A percentile compares a stretch with the other conserved stretches of the same genome.
Conservation (phyloP, 805 yeast genomes). For the Teunomyces funiuensis region DNA sequence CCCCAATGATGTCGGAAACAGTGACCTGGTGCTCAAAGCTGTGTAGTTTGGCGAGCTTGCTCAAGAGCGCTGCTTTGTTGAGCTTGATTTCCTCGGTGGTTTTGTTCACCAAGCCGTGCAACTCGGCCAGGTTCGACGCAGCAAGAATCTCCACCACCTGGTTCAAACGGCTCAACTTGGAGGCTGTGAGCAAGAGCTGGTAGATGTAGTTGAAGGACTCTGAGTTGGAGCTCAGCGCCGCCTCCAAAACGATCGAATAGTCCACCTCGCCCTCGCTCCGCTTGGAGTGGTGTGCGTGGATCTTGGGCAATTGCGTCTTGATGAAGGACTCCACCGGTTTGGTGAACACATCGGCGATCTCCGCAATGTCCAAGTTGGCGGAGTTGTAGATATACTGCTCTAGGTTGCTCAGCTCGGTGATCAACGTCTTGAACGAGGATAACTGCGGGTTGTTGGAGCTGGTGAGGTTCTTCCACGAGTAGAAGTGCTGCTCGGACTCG, state of each 20-base stretch:
- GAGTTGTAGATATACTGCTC: slow-evolving; percentile 56
- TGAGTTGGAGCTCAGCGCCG: slow-evolving; percentile 25
- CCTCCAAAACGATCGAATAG: slow-evolving; percentile 32
- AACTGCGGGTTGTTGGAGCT: slow-evolving; percentile 34
- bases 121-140: slow-evolving; percentile 58
- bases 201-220: slow-evolving; percentile 57
- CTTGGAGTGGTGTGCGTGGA: slow-evolving; percentile 23
- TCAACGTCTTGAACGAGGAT: slow-evolving; percentile 32
- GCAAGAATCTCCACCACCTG: slow-evolving; percentile 54
- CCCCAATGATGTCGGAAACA: slow-evolving; percentile 23
- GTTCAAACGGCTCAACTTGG: slow-evolving; percentile 60
- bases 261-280: slow-evolving; percentile 17
- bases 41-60: slow-evolving; percentile 29
- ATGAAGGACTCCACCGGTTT: slow-evolving; percentile 32
- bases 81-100: slow-evolving; percentile 64
- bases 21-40: slow-evolving; percentile 24
- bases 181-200: slow-evolving; percentile 53
- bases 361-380: slow-evolving; percentile 57
- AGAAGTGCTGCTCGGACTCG: slow-evolving; percentile 5
- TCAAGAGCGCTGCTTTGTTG: slow-evolving; percentile 44
- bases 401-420: slow-evolving; percentile 38
- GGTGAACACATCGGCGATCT: slow-evolving; percentile 42
- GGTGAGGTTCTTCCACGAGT: slow-evolving; percentile 24
- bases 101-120: slow-evolving; percentile 60
- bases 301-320: slow-evolving; percentile 25